Evolutionary conservation across 305 asterid species (phyloP).

Genomic region (Stenogyne calaminthoides): DNA sequence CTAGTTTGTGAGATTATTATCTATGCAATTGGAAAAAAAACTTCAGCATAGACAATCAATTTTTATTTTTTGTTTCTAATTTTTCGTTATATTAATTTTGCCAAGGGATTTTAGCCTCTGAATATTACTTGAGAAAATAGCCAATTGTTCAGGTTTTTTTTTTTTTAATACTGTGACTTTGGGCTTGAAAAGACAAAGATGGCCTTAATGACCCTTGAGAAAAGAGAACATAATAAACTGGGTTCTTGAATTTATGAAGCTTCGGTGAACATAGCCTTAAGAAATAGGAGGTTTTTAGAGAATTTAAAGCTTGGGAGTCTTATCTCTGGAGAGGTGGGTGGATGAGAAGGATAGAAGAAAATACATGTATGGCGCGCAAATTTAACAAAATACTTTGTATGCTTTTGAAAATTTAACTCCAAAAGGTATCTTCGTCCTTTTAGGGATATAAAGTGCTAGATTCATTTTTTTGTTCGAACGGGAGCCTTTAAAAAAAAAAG

Average conservation of each 20-base stretch:
- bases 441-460: neutral
- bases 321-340: neutral
- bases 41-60: neutral
- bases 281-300: neutral
- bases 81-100: neutral
- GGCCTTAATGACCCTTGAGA: neutral
- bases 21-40: neutral
- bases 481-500: neutral
- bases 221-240: neutral
- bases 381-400: neutral
- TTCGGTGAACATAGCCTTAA: neutral
- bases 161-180: neutral
- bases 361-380: too few relatives aligned
- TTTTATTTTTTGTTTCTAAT: conserved; percentile 1
- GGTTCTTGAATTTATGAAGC: neutral
- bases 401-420: neutral
- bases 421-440: neutral
- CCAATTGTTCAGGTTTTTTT: neutral
- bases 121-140: neutral
- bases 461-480: neutral
- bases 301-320: neutral
- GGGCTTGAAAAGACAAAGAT: neutral
- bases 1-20: neutral
- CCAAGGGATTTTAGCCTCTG: neutral
- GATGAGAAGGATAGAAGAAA: neutral